Evolutionary conservation across 164 flowering plant species (phyloP).

Genomic region (Nymphaea thermarum): DNA sequence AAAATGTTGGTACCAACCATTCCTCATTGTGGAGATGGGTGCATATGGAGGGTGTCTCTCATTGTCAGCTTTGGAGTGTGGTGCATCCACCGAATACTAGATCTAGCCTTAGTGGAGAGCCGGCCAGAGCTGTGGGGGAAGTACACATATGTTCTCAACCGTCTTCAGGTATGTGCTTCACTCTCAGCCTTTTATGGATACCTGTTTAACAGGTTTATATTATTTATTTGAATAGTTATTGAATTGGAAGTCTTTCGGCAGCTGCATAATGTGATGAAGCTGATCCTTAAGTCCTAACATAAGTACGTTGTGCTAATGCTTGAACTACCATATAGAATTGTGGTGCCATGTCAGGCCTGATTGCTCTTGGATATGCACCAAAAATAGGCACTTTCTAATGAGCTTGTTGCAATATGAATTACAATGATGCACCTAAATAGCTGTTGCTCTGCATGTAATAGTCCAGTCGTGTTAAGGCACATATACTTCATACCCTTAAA

Average conservation of each 20-base stretch:
- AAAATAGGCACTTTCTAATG: too few species aligned
- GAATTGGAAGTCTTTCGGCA: background rate
- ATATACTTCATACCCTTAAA: too few species aligned
- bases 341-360: too few species aligned
- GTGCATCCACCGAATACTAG: slow-evolving; percentile 87
- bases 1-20: slow-evolving; percentile 29
- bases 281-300: too few species aligned
- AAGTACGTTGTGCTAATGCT: too few species aligned
- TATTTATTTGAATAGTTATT: background rate
- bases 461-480: too few species aligned
- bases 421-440: too few species aligned
- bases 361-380: too few species aligned
- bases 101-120: slow-evolving; percentile 94
- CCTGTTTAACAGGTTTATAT: background rate
- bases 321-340: too few species aligned
- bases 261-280: too few species aligned
- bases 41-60: slow-evolving; percentile 66
- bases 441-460: too few species aligned
- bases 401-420: too few species aligned
- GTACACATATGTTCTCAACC: slow-evolving; percentile 91
- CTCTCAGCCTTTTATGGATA: background rate
- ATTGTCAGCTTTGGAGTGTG: slow-evolving; percentile 91
- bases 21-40: slow-evolving; percentile 82
- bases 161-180: slow-evolving; percentile 66
- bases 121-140: slow-evolving; percentile 99